Percentiles rank a stretch among this genome's conserved stretches.
Conservation (phyloP, 1,139 yeast genomes). For the Lodderomyces jiufengensis region DNA sequence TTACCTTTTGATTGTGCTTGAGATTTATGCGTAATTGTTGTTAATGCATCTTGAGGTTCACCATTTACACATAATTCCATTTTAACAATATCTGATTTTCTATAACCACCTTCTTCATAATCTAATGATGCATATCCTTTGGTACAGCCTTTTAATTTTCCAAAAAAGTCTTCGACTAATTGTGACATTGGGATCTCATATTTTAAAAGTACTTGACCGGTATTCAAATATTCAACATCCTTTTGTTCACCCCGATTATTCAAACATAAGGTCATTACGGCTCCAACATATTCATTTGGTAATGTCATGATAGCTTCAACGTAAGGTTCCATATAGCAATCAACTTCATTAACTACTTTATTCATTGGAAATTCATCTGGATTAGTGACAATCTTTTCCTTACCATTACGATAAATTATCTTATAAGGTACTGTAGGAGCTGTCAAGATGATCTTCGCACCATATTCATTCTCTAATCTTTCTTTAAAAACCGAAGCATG, state of each 20-base stretch:
- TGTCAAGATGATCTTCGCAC: slow-evolving; percentile 86
- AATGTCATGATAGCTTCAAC: slow-evolving; percentile 90
- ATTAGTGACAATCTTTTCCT: slow-evolving; percentile 65
- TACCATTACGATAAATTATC: slow-evolving; percentile 61
- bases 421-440: slow-evolving; percentile 96
- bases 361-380: slow-evolving; percentile 89
- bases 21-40: slow-evolving; percentile 82
- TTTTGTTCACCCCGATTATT: slow-evolving; percentile 78
- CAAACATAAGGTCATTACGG: slow-evolving; percentile 83
- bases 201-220: slow-evolving; percentile 78
- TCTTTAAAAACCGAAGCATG: slow-evolving; percentile 96
- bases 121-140: slow-evolving; percentile 93
- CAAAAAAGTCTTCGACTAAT: slow-evolving; percentile 91
- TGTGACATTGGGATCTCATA: slow-evolving; percentile 85
- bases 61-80: slow-evolving; percentile 90
- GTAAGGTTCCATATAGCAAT: slow-evolving; percentile 74
- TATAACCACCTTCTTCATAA: slow-evolving; percentile 90
- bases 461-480: slow-evolving; percentile 87
- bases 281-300: slow-evolving; percentile 85
- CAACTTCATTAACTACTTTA: slow-evolving; percentile 45
- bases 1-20: slow-evolving; percentile 72
- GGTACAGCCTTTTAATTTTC: slow-evolving; percentile 84
- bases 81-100: slow-evolving; percentile 75
- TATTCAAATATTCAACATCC: slow-evolving; percentile 71
- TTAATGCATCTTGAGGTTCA: slow-evolving; percentile 84